Conservation (phyloP, 331 rosid species). For the Acacia pycnantha region DNA sequence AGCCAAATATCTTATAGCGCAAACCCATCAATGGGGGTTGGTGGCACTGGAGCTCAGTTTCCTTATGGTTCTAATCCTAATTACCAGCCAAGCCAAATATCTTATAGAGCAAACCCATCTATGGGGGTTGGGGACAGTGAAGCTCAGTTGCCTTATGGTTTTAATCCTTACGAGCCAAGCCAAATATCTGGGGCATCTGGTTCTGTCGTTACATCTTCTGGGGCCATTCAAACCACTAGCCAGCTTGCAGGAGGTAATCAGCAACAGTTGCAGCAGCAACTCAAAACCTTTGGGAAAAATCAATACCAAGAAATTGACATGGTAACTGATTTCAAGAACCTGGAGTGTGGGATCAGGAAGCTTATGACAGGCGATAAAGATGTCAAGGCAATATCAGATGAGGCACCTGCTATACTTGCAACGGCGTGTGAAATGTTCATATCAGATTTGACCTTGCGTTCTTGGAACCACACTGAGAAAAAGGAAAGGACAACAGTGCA, state of each 20-base stretch:
- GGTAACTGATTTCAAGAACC: conserved; percentile 69
- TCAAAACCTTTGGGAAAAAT: conserved; percentile 55
- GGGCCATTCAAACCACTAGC: conserved; percentile 49
- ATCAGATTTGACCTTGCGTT: conserved; percentile 65
- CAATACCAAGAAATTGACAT: conserved; percentile 64
- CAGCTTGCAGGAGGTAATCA: conserved; percentile 60
- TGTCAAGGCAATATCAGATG: conserved; percentile 79
- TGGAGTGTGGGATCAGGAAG: conserved; percentile 56
- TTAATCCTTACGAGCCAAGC: conserved; percentile 50
- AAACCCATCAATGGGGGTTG: no score
- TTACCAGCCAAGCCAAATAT: no score
- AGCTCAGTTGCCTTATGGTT: conserved; percentile 51
- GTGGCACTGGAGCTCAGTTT: no score
- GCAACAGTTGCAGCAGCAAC: conserved; percentile 63
- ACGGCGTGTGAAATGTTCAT: conserved; percentile 77
- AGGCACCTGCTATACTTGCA: conserved; percentile 52
- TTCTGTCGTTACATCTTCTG: conserved; percentile 43
- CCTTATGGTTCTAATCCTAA: no score
- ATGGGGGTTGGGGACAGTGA: conserved; percentile 53
- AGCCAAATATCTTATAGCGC: no score
- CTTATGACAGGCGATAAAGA: conserved; percentile 80
- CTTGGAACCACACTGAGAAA: conserved; percentile 73
- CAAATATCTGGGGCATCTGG: conserved; percentile 54
- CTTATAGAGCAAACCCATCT: no score
- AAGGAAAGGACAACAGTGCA: conserved; percentile 70